These are phyloP conservation scores for Aspergillus sp. DNA, from an alignment of 2,329 filamentous ascomycete genomes.

Conservation along the genomic window DNA sequence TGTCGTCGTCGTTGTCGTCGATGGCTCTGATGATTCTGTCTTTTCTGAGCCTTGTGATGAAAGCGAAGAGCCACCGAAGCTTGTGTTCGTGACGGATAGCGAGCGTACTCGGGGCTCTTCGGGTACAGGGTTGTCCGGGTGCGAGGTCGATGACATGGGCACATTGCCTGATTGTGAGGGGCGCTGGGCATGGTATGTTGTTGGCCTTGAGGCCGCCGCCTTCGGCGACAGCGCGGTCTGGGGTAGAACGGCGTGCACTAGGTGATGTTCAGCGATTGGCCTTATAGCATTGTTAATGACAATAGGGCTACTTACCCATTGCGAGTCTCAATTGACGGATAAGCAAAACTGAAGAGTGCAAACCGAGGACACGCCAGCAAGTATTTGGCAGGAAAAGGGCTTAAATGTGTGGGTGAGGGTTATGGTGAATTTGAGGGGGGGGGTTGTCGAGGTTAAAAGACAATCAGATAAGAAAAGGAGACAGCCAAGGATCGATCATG, in stretches of 20 bases:
- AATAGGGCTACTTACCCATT: conserved; percentile 21
- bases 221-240: conserved; percentile 24
- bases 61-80: conserved; percentile 28
- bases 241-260: conserved; percentile 33
- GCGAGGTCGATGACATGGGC: conserved; percentile 43
- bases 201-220: conserved; percentile 23
- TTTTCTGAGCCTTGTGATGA: conserved; percentile 36
- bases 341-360: not conserved
- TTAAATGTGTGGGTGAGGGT: not conserved
- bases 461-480: not conserved
- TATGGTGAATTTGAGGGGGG: not conserved
- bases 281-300: not conserved
- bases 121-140: conserved; percentile 49
- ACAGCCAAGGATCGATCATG: not conserved
- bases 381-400: not conserved
- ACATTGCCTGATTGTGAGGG: conserved; percentile 28
- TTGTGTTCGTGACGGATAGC: conserved; percentile 35
- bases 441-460: not conserved
- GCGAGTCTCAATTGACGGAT: conserved; percentile 1
- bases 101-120: conserved; percentile 46
- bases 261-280: not conserved
- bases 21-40: conserved; percentile 39
- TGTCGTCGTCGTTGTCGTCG: conserved; percentile 32
- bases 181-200: conserved; percentile 20
- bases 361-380: not conserved